Percentiles rank a stretch among this genome's conserved stretches.
phyloP scores from a whole-genome alignment of 2,329 filamentous ascomycete species.

The Sphaceloma murrayae region DNA sequence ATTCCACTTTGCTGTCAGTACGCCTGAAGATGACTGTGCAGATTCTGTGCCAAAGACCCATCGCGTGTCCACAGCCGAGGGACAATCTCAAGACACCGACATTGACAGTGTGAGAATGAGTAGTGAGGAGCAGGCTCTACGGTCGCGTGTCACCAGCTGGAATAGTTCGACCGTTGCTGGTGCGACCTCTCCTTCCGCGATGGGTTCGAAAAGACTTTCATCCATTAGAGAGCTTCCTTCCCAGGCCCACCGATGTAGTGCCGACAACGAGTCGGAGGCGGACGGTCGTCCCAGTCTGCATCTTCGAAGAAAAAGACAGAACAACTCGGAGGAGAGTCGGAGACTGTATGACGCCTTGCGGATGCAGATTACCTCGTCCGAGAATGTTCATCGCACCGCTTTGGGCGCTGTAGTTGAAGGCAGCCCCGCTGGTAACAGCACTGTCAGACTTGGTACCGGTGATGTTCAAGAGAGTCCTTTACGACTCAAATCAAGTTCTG shows the following conservation, averaged over 20 bases:
- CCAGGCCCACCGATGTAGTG: conserved; percentile 18
- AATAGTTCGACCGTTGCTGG: conserved; percentile 53
- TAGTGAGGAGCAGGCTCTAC: conserved; percentile 32
- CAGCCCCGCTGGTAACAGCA: background rate
- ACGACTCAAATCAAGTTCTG: background rate
- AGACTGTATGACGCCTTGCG: conserved; percentile 53
- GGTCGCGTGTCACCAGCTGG: conserved; percentile 65
- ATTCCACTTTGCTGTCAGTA: conserved; percentile 26
- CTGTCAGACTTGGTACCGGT: background rate
- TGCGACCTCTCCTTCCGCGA: conserved; percentile 39
- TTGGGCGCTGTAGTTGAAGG: conserved; percentile 1
- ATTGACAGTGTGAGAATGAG: conserved; percentile 25
- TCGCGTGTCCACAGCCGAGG: conserved; percentile 4
- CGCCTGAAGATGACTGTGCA: conserved; percentile 13
- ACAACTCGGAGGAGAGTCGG: conserved; percentile 43
- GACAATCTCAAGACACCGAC: conserved; percentile 9
- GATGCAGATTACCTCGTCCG: conserved; percentile 42
- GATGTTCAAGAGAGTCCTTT: background rate
- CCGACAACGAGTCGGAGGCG: conserved; percentile 27
- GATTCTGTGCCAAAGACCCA: conserved; percentile 13
- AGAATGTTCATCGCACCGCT: conserved; percentile 25
- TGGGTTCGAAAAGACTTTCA: conserved; percentile 15
- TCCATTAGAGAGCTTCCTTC: conserved; percentile 16
- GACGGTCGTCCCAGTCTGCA: conserved; percentile 23
- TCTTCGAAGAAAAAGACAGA: conserved; percentile 25